Conservation (phyloP, 192 early-diverging fungal species). For the Coemansia sp. region DNA sequence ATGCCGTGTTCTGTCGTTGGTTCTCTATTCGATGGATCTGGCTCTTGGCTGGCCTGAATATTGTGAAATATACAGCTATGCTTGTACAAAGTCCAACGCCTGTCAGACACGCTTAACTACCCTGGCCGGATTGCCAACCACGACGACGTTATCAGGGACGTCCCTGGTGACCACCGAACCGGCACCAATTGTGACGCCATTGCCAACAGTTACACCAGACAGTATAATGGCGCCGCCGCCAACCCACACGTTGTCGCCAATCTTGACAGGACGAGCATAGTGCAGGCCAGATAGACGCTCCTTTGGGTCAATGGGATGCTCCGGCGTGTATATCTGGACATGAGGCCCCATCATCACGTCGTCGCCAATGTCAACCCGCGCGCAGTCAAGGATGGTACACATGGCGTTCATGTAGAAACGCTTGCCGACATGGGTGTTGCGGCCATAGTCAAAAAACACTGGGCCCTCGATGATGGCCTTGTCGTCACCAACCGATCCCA, state of each 20-base stretch:
- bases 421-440: constrained; percentile 70
- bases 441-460: constrained; percentile 69
- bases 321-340: constrained; percentile 69
- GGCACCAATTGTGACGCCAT: constrained; percentile 67
- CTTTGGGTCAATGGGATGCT: constrained; percentile 62
- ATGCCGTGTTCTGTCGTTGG: no score
- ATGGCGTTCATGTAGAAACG: constrained; percentile 73
- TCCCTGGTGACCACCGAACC: constrained; percentile 88
- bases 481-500: constrained; percentile 55
- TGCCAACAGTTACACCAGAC: constrained; percentile 85
- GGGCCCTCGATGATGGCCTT: constrained; percentile 59
- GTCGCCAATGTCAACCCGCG: constrained; percentile 68
- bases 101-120: constrained; percentile 58
- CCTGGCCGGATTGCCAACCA: constrained; percentile 82
- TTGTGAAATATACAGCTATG: no score
- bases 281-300: constrained; percentile 9
- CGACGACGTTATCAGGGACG: constrained; percentile 68
- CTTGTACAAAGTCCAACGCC: no score
- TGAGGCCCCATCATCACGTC: constrained; percentile 67
- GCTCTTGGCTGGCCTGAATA: no score
- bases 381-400: constrained; percentile 69
- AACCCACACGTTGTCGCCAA: constrained; percentile 86
- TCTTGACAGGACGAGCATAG: constrained; percentile 41
- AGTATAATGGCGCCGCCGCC: constrained; percentile 74
- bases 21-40: no score